Conservation (phyloP, 2,329 filamentous ascomycete species). For the Ilyonectria mors-panacis region DNA sequence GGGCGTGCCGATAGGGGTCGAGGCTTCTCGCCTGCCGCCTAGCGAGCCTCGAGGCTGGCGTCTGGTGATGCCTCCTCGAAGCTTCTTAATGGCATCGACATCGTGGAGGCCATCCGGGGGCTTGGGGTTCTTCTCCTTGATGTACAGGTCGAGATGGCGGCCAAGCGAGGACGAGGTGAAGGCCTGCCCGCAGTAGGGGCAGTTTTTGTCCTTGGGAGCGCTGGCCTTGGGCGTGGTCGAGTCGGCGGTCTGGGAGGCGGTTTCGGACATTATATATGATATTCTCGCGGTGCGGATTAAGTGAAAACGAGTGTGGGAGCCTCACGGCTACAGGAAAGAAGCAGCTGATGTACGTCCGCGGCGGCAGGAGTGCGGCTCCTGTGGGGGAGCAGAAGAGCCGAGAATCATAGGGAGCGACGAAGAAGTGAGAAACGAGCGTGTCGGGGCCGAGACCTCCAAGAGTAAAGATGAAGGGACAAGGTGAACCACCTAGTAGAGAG, state of each 20-base stretch:
- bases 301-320: conserved; percentile 36
- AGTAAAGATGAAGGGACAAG: conserved; percentile 27
- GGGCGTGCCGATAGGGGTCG: conserved; percentile 70
- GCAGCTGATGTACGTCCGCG: conserved; percentile 21
- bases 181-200: conserved; percentile 88
- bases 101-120: conserved; percentile 88
- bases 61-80: conserved; percentile 88
- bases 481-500: conserved; percentile 15
- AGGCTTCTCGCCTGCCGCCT: conserved; percentile 69
- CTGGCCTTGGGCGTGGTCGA: conserved; percentile 55
- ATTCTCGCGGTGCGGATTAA: conserved; percentile 17
- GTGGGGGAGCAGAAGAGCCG: conserved; percentile 47
- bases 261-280: conserved; percentile 52
- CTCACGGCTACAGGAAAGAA: conserved; percentile 36
- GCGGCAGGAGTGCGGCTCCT: conserved; percentile 43
- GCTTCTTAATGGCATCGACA: conserved; percentile 88
- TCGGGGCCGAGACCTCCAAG: conserved; percentile 47
- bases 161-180: conserved; percentile 96
- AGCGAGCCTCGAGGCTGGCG: conserved; percentile 81
- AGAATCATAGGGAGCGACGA: conserved; percentile 49
- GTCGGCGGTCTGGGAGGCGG: conserved; percentile 54
- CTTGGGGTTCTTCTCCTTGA: conserved; percentile 94
- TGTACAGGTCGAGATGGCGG: conserved; percentile 93
- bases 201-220: conserved; percentile 86
- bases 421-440: conserved; percentile 49